phyloP scores from a whole-genome alignment of 2,329 filamentous ascomycete genomes.

The Pseudogymnoascus sp. region DNA sequence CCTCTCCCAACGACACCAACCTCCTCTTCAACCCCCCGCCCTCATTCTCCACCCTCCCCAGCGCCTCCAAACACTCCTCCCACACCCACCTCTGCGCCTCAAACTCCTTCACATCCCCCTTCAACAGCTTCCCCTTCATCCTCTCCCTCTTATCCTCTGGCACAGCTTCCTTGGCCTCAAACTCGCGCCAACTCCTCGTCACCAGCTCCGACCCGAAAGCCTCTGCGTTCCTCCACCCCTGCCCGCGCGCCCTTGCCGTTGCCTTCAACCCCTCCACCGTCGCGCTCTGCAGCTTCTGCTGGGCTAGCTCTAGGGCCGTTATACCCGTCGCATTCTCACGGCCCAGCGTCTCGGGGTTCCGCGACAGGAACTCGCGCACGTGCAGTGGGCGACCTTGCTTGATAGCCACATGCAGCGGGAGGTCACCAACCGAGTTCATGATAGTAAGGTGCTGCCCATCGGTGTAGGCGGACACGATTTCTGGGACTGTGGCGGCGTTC shows the following conservation, averaged over 20 bases:
- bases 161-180: conserved; percentile 6
- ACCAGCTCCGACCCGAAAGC: not conserved
- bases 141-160: conserved; percentile 6
- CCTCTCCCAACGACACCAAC: conserved; percentile 49
- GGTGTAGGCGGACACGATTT: conserved; percentile 46
- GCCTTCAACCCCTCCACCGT: conserved; percentile 3
- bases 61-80: conserved; percentile 31
- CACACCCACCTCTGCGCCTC: conserved; percentile 17
- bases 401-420: conserved; percentile 51
- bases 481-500: conserved; percentile 34
- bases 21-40: conserved; percentile 35
- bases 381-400: conserved; percentile 33
- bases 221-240: not conserved
- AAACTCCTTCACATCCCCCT: not conserved
- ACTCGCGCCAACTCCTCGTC: conserved; percentile 1
- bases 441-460: conserved; percentile 47
- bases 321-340: conserved; percentile 70
- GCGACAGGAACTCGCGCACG: not conserved
- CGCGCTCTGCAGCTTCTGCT: conserved; percentile 8
- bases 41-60: conserved; percentile 17
- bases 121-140: not conserved
- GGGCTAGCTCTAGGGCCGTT: conserved; percentile 60
- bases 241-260: not conserved
- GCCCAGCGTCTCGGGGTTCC: conserved; percentile 24
- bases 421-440: conserved; percentile 58